Evolutionary conservation across 1,139 yeast genomes (phyloP).

Genomic region (Pichia terricola): DNA sequence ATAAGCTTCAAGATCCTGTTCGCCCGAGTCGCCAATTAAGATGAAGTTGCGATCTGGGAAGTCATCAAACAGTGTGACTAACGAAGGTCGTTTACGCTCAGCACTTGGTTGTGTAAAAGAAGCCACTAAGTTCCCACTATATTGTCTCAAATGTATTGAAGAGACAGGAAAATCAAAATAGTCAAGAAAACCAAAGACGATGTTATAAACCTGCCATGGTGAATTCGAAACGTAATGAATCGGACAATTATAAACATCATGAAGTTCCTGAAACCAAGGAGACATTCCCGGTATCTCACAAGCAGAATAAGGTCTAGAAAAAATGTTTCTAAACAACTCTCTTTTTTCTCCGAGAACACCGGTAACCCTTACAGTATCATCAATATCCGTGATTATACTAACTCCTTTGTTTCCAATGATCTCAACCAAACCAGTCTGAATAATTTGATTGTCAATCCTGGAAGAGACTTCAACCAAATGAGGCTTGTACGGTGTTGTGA

Average conservation of each 20-base stretch:
- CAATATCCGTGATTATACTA: constrained; percentile 83
- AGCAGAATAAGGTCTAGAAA: constrained; percentile 51
- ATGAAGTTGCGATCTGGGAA: constrained; percentile 73
- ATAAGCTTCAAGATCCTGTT: constrained; percentile 89
- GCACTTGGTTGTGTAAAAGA: constrained; percentile 83
- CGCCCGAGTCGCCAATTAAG: constrained; percentile 92
- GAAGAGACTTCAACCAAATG: constrained; percentile 37
- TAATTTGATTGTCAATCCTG: constrained; percentile 35
- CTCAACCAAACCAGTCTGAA: constrained; percentile 36
- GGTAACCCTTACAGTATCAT: constrained; percentile 84
- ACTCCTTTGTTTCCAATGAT: constrained; percentile 42
- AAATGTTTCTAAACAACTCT: constrained; percentile 67
- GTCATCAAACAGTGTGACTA: constrained; percentile 57
- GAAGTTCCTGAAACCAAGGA: constrained; percentile 50
- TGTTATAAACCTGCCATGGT: constrained; percentile 79
- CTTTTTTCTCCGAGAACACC: constrained; percentile 87
- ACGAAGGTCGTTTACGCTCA: constrained; percentile 62
- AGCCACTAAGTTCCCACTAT: constrained; percentile 68
- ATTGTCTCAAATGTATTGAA: constrained; percentile 79
- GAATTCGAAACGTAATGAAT: constrained; percentile 91
- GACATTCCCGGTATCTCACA: constrained; percentile 71
- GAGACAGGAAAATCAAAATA: constrained; percentile 56
- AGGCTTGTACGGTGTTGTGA: constrained; percentile 48
- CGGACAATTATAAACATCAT: constrained; percentile 25
- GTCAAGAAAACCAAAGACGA: constrained; percentile 50